Conservation (phyloP, 805 yeast genomes). For the Scheffersomyces lignosus region DNA sequence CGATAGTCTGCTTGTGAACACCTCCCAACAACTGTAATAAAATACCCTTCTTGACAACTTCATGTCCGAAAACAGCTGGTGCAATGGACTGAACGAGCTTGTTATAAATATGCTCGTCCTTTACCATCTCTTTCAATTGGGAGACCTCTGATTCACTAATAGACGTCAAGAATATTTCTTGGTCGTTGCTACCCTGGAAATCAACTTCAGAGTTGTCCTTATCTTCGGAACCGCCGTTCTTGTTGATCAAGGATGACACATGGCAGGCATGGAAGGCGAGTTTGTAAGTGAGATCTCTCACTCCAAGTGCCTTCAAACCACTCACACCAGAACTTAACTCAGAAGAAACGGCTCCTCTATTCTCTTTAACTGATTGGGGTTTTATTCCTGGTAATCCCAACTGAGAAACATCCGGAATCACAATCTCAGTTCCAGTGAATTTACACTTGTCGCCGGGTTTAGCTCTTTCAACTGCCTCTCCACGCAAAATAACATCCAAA, state of each 20-base stretch:
- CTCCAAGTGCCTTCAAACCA: conserved; percentile 91
- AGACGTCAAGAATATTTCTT: conserved; percentile 75
- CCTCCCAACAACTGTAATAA: conserved; percentile 89
- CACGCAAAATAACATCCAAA: conserved; percentile 85
- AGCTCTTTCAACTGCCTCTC: conserved; percentile 92
- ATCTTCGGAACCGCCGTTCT: conserved; percentile 16
- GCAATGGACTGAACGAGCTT: conserved; percentile 87
- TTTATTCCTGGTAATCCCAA: conserved; percentile 93
- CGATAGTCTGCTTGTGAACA: conserved; percentile 90
- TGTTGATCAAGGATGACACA: conserved; percentile 63
- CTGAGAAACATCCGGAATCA: conserved; percentile 91
- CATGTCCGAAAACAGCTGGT: conserved; percentile 97
- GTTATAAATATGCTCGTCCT: conserved; percentile 79
- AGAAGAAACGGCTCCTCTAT: conserved; percentile 57
- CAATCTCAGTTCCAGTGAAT: conserved; percentile 93
- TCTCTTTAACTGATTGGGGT: conserved; percentile 75
- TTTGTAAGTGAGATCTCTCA: conserved; percentile 87
- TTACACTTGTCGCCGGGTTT: conserved; percentile 96
- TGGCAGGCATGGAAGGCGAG: conserved; percentile 91
- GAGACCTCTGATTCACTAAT: conserved; percentile 78
- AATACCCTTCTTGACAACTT: conserved; percentile 88
- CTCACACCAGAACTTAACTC: conserved; percentile 81
- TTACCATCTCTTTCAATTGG: conserved; percentile 87
- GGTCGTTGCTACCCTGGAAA: conserved; percentile 61
- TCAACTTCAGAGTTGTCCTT: conserved; percentile 24